Base-by-base conservation (phyloP, 805 yeast species). In the Myxozyma melibiosi region DNA sequence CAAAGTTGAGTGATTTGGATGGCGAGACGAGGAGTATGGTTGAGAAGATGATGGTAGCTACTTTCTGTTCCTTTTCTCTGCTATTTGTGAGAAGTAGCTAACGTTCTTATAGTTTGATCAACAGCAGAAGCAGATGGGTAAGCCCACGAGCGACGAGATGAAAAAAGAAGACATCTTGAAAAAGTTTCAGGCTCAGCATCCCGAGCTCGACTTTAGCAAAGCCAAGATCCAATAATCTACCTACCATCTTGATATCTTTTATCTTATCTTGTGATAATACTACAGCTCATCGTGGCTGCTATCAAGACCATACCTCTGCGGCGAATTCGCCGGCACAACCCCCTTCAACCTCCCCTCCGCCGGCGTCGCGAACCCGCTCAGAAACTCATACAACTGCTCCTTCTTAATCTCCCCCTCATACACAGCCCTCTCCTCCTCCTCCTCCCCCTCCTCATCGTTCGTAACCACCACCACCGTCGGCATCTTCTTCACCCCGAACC, bases 21-120 rank as follows among this genome's bases (percentile, higher is more conserved):
- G 67, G 68, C 16, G 76, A 74, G 38, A 76, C 80, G 4, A 57
- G 78, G 14, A 72, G 76, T 1, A 72, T 70, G 66, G 80, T 76
- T 2, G 80, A 76, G 64, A 76, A 77, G 53, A 76, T 76, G 80
- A 74, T 76, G 80, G 61, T 57, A 38, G 8, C 47, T 33, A 18
- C 8, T 16, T 40, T n/a, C n/a, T 7, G 6, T n/a, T 42, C 16
- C 8, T 33, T 11, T 6, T 39, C 5, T 39, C 25, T 38, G 24
- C 6, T 25, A n/a, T 18, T 30, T 11, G n/a, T n/a, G n/a, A n/a
- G n/a, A n/a, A n/a, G 35, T 16, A 13, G 28, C 16, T 48, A 33
- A 20, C 13, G 6, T 34, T 20, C 16, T 18, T n/a, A 11, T 20
- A 57, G 61, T 73, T 70, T 60, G 80, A 76, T 55, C 78, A 76